Conservation (phyloP, 106 monocot genomes). For the Posidonia australis region DNA sequence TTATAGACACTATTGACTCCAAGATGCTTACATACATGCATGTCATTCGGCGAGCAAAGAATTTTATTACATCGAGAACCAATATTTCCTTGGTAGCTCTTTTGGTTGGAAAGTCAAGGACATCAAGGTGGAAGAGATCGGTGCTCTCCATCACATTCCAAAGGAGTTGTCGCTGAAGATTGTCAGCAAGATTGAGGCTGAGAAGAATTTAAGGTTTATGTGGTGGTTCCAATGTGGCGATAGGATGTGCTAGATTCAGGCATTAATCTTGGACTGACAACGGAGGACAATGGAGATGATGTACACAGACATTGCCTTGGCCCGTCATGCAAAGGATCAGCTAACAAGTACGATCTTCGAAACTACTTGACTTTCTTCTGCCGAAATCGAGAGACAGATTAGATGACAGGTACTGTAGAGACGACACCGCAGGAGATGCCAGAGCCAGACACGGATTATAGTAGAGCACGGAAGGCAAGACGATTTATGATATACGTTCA, state of each 20-base stretch:
- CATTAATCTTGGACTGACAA: conserved; percentile 70
- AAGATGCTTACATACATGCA: conserved; percentile 62
- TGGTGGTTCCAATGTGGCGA: conserved; percentile 70
- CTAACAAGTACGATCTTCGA: conserved; percentile 22
- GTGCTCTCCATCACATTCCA: conserved; percentile 49
- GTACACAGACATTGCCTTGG: conserved; percentile 48
- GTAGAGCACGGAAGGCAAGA: conserved; percentile 43
- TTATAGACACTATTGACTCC: conserved; percentile 58
- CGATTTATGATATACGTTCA: conserved; percentile 81
- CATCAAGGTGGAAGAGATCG: conserved; percentile 47
- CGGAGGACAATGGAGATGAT: conserved; percentile 72
- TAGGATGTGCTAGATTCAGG: conserved; percentile 61
- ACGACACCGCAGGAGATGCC: conserved; percentile 35
- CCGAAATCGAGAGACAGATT: conserved; percentile 43
- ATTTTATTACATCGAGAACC: conserved; percentile 77
- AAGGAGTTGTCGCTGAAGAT: conserved; percentile 57
- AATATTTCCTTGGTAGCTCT: conserved; percentile 65
- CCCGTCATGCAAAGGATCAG: conserved; percentile 42
- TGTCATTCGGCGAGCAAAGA: conserved; percentile 47
- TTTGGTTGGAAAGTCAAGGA: conserved; percentile 46
- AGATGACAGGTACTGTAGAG: too few species aligned
- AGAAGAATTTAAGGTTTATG: conserved; percentile 48
- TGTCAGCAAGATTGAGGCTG: conserved; percentile 59
- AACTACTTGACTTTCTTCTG: conserved; percentile 69
- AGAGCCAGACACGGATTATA: conserved; percentile 38